Percentiles rank a stretch among this genome's conserved stretches.
Conservation (phyloP, 176 grass and related monocot species). For the maize (Zea mays) region Zm-B73-REFERENCE-NAM-5.0 NC_050098.1:30655501-30656000, state of each 20-base stretch:
- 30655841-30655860: background rate
- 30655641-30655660: background rate
- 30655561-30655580: background rate
- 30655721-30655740: background rate
- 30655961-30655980: no score
- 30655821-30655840: background rate
- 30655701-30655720: background rate
- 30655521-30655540: background rate
- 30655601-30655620: background rate
- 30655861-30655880: background rate
- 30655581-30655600: conserved; percentile 7
- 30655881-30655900: no score
- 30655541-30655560: background rate
- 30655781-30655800: background rate
- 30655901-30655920: no score
- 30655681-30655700: background rate
- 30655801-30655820: background rate
- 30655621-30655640: background rate
- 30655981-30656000: no score
- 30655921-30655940: no score
- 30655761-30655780: background rate
- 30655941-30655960: no score
- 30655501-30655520: background rate
- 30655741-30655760: background rate
- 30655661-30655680: background rate